Conservation (phyloP, 352 stramenopile species). For the Achlya hypogyna region DNA sequence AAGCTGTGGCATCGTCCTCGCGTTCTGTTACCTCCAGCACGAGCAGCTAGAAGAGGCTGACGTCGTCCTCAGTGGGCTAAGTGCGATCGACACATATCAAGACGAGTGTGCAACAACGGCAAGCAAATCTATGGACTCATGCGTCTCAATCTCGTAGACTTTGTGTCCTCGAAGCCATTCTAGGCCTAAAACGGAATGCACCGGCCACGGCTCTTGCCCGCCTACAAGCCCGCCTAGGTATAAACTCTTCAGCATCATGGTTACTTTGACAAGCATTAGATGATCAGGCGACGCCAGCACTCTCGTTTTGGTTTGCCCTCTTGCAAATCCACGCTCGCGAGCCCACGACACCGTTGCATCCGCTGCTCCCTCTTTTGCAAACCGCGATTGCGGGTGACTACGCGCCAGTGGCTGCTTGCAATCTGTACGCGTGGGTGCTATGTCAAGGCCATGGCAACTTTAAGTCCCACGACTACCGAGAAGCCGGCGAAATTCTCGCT, state of each 20-base stretch:
- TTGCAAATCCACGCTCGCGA: background rate
- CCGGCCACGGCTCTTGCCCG: background rate
- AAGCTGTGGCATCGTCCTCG: background rate
- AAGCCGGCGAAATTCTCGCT: conserved; percentile 38
- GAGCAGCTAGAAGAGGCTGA: background rate
- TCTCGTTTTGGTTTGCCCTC: conserved; percentile 10
- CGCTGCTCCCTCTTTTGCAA: conserved; percentile 25
- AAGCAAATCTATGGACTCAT: background rate
- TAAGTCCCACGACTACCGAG: conserved; percentile 28
- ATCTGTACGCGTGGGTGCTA: conserved; percentile 36
- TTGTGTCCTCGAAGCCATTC: background rate
- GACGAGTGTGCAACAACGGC: background rate
- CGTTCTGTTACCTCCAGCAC: conserved; percentile 13
- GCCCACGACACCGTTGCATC: background rate
- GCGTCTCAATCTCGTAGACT: background rate
- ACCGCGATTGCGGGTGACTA: conserved; percentile 40
- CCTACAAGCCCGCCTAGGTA: background rate
- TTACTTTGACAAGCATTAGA: background rate
- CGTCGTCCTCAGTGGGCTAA: background rate
- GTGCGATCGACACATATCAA: background rate
- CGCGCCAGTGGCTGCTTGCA: conserved; percentile 36
- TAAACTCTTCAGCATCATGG: background rate
- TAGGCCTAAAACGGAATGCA: background rate
- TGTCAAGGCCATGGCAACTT: conserved; percentile 18
- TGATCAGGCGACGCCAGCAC: background rate